A percentile compares a stretch with the other conserved stretches of the same genome.
These are phyloP conservation scores for Arthrobotrys sphaeroides DNA, from an alignment of 2,329 filamentous ascomycete genomes.

Conservation along the genomic window DNA sequence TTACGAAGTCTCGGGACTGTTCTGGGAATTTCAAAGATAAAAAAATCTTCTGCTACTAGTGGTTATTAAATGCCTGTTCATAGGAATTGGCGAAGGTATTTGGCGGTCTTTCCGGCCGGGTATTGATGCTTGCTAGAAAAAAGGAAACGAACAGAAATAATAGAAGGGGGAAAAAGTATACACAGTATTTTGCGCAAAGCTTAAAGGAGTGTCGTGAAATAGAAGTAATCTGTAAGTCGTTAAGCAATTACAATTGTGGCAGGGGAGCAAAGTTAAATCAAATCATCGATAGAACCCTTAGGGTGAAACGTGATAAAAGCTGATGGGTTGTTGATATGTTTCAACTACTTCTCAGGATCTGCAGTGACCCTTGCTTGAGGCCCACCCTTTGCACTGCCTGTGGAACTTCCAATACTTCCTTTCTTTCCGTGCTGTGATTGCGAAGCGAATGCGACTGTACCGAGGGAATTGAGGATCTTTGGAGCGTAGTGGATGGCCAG, in stretches of 20 bases:
- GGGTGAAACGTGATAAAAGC: not conserved
- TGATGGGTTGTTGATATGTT: not conserved
- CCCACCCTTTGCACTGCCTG: not conserved
- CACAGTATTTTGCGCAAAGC: not conserved
- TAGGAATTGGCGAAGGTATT: not conserved
- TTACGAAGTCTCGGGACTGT: too few relatives aligned
- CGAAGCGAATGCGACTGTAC: constrained; percentile 14
- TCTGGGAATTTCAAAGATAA: not conserved
- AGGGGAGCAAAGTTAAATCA: not conserved
- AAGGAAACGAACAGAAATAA: too few relatives aligned
- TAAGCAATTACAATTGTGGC: constrained; percentile 3
- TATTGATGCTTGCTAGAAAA: not conserved
- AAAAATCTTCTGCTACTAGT: constrained; percentile 22
- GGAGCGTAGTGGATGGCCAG: constrained; percentile 48
- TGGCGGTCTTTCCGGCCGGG: not conserved
- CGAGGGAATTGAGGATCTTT: constrained; percentile 36
- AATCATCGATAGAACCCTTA: not conserved
- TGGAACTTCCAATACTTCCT: constrained; percentile 18
- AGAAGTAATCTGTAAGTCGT: not conserved
- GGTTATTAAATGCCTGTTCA: not conserved
- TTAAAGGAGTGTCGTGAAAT: constrained; percentile 14
- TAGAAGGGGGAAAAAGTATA: constrained; percentile 9
- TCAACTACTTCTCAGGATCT: constrained; percentile 24
- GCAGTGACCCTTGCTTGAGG: constrained; percentile 1
- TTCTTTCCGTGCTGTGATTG: constrained; percentile 10